A percentile compares a stretch with the other conserved stretches of the same genome.
Evolutionary conservation across 179 eudicot species (phyloP).

Genomic region (Vitellaria paradoxa): DNA sequence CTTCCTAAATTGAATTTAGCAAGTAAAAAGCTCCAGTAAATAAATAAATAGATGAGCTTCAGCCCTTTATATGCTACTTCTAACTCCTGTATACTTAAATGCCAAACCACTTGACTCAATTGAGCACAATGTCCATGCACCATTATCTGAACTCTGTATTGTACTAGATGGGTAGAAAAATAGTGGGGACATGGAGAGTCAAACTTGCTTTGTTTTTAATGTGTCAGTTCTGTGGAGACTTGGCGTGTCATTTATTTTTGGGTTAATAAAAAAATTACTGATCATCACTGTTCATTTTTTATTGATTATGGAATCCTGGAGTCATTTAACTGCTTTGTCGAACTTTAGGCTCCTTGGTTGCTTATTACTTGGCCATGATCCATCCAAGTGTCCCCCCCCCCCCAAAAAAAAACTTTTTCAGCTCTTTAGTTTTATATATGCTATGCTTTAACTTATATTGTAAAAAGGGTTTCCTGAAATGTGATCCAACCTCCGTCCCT

Average conservation of each 20-base stretch:
- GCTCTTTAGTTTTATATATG: neutral
- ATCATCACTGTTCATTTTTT: neutral
- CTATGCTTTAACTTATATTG: neutral
- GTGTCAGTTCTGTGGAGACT: neutral
- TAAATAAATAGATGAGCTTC: neutral
- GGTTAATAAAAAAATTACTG: neutral
- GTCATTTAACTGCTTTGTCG: slow-evolving; percentile 1
- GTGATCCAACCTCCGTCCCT: neutral
- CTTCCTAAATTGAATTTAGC: neutral
- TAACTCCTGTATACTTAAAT: neutral
- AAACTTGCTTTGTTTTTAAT: neutral
- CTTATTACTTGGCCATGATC: neutral
- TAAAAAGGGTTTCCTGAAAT: neutral
- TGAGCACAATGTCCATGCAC: neutral
- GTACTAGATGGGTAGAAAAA: neutral
- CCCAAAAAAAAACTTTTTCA: neutral
- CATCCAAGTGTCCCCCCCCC: neutral
- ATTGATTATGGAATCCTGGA: neutral
- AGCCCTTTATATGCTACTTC: neutral
- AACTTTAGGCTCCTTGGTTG: neutral
- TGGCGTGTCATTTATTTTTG: neutral
- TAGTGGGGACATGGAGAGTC: neutral
- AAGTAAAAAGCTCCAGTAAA: too few relatives aligned
- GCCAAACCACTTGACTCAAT: neutral
- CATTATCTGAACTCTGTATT: neutral